Conservation (phyloP, 2,329 filamentous ascomycete species). For the Sporothrix brunneoviolacea region DNA sequence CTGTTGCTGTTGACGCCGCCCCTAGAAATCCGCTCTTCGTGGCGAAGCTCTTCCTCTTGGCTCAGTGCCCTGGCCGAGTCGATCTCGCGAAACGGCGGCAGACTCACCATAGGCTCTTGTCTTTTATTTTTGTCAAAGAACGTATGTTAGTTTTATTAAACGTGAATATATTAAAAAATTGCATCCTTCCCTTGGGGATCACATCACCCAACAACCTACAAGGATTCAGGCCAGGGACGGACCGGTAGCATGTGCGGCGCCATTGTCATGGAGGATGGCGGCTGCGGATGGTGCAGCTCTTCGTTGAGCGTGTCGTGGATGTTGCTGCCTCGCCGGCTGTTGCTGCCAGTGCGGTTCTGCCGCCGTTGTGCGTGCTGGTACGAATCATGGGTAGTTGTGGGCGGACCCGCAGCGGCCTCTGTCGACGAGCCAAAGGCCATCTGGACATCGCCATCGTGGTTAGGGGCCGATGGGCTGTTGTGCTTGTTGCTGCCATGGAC, state of each 20-base stretch:
- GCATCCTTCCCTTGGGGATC: constrained; percentile 2
- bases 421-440: constrained; percentile 2
- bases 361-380: no score
- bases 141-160: no score
- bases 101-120: constrained; percentile 8
- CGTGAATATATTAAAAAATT: no score
- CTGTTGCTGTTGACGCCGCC: not conserved
- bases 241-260: constrained; percentile 15
- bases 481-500: not conserved
- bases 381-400: not conserved
- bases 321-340: constrained; percentile 4
- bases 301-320: constrained; percentile 7
- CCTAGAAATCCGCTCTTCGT: constrained; percentile 3
- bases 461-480: not conserved
- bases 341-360: no score
- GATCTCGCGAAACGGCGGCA: constrained; percentile 16
- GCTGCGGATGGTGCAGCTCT: constrained; percentile 3
- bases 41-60: constrained; percentile 11
- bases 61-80: constrained; percentile 11
- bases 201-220: constrained; percentile 16
- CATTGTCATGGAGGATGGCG: constrained; percentile 2
- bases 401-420: not conserved
- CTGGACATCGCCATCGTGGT: constrained; percentile 6
- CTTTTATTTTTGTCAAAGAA: not conserved
- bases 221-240: constrained; percentile 17